phyloP scores from a whole-genome alignment of 345 rosid genomes.

The Sisymbrium altissimum region DNA sequence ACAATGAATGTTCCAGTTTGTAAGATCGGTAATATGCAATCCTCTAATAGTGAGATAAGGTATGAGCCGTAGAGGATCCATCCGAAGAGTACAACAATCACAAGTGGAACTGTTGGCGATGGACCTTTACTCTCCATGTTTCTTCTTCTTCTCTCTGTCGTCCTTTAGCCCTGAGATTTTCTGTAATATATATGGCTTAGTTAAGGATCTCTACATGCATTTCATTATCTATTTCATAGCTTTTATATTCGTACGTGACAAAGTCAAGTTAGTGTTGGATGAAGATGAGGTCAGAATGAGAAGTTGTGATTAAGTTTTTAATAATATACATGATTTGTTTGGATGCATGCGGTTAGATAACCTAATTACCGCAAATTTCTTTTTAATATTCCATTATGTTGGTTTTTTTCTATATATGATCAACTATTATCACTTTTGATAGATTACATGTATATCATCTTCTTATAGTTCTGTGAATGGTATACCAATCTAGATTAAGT shows the following conservation, averaged over 20 bases:
- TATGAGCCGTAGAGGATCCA: constrained; percentile 32
- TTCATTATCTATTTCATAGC: background rate
- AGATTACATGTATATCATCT: background rate
- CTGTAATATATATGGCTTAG: background rate
- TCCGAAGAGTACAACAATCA: constrained; percentile 29
- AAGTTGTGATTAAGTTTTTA: background rate
- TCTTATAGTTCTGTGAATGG: background rate
- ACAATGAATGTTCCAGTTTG: constrained; percentile 35
- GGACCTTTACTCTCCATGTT: constrained; percentile 37
- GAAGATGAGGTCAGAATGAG: constrained; percentile 2
- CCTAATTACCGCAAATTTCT: constrained; percentile 14
- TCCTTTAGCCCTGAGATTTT: background rate
- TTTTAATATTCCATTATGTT: background rate
- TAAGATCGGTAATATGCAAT: constrained; percentile 23
- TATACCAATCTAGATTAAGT: constrained; percentile 3
- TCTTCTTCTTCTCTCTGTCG: background rate
- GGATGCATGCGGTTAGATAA: constrained; percentile 32
- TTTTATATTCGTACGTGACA: background rate
- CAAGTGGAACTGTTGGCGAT: constrained; percentile 33
- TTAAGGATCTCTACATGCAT: background rate
- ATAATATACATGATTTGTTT: constrained; percentile 10
- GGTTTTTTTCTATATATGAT: background rate
- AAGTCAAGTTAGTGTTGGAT: constrained; percentile 11
- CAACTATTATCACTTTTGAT: background rate
- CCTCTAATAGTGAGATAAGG: constrained; percentile 22